phyloP scores from a whole-genome alignment of 164 flowering plant genomes.

The Dillenia turbinata region DNA sequence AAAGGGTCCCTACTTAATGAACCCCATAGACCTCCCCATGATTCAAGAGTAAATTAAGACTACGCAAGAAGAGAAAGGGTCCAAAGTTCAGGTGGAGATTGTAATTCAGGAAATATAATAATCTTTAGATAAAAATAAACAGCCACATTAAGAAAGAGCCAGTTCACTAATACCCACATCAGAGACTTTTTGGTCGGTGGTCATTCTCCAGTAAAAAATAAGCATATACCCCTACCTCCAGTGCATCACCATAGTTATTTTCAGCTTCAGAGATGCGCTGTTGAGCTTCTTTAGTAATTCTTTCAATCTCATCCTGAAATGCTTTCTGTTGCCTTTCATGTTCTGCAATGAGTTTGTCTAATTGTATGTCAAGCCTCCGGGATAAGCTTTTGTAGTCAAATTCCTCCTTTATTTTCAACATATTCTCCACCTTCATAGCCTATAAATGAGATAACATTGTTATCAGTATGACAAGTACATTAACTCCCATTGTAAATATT shows the following conservation, averaged over 20 bases:
- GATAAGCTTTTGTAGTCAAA: constrained; percentile 95
- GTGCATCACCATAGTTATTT: constrained; percentile 53
- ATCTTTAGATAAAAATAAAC: too few relatives aligned
- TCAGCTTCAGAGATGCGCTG: constrained; percentile 60
- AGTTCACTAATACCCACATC: too few relatives aligned
- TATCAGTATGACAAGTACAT: too few relatives aligned
- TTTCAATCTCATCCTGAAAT: constrained; percentile 65
- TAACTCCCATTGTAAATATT: too few relatives aligned
- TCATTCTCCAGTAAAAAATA: neutral
- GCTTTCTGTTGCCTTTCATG: constrained; percentile 85
- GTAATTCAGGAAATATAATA: too few relatives aligned
- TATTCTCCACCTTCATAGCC: constrained; percentile 99
- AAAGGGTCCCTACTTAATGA: too few relatives aligned
- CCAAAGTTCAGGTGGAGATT: too few relatives aligned
- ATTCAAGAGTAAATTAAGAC: too few relatives aligned
- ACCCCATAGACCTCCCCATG: too few relatives aligned
- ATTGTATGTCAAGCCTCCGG: constrained; percentile 73
- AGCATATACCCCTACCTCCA: constrained; percentile 56
- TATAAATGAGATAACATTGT: constrained; percentile 14
- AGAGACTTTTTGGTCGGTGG: too few relatives aligned
- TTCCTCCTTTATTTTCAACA: constrained; percentile 94
- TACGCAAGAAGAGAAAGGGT: too few relatives aligned
- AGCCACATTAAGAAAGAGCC: too few relatives aligned
- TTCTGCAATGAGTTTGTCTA: constrained; percentile 81
- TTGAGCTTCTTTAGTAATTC: constrained; percentile 52